Percentiles rank a stretch among this genome's conserved stretches.
Evolutionary conservation across 306 rosid species (phyloP).

Genomic region (Alnus glutinosa): DNA sequence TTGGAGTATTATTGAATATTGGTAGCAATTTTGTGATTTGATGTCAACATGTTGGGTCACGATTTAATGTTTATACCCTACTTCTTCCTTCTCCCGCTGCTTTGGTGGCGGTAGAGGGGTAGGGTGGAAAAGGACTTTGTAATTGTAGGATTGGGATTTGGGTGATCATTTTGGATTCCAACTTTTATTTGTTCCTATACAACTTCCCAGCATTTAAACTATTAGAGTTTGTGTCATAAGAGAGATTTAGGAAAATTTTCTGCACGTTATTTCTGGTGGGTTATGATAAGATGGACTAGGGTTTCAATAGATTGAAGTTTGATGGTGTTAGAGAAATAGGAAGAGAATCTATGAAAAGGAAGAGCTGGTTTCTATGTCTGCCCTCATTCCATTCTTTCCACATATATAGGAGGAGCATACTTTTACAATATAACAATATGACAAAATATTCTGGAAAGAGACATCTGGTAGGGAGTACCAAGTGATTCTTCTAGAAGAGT

Average conservation of each 20-base stretch:
- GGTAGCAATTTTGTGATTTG: slow-evolving; percentile 2
- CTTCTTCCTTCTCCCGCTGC: not conserved
- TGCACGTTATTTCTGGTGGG: not conserved
- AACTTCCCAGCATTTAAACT: not conserved
- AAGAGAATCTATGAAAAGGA: too few species aligned
- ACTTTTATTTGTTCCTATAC: not conserved
- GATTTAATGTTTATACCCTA: not conserved
- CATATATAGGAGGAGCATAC: too few species aligned
- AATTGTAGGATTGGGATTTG: not conserved
- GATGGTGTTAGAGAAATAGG: not conserved
- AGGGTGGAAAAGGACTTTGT: not conserved
- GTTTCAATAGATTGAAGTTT: not conserved
- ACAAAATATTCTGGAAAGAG: too few species aligned
- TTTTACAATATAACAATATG: too few species aligned
- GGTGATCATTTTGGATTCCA: not conserved
- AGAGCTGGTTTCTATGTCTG: too few species aligned
- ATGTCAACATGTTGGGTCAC: not conserved
- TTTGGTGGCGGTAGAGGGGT: not conserved
- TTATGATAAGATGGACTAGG: not conserved
- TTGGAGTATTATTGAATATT: not conserved
- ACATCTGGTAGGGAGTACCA: too few species aligned
- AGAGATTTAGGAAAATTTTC: not conserved
- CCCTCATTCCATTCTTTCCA: too few species aligned
- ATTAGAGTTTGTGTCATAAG: not conserved
- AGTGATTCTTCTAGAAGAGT: too few species aligned